phyloP scores from a whole-genome alignment of 1,284 basidiomycete species.

The Anthracocystis walkeri region DNA sequence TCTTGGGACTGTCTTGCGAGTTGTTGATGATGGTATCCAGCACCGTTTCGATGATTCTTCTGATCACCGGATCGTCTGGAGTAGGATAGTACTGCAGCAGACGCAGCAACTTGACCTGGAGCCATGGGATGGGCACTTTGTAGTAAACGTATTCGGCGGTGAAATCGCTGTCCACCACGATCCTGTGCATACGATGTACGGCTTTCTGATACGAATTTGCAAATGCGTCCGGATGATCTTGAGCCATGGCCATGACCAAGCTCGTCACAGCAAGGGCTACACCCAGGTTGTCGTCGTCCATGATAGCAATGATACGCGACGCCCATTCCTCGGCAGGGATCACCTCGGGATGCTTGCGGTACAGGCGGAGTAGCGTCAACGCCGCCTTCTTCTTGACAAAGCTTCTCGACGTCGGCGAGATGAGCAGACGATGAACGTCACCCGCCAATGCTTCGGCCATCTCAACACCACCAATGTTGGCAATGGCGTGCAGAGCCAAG shows the following conservation, averaged over 20 bases:
- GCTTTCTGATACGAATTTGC: constrained; percentile 93
- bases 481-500: constrained; percentile 95
- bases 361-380: constrained; percentile 88
- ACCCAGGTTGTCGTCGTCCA: constrained; percentile 90
- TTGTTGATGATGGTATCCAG: constrained; percentile 91
- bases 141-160: constrained; percentile 93
- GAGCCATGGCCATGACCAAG: constrained; percentile 92
- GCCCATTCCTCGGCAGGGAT: constrained; percentile 96
- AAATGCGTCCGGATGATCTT: constrained; percentile 90
- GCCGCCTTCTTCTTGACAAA: constrained; percentile 99
- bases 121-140: constrained; percentile 96
- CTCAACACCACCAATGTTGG: constrained; percentile 95
- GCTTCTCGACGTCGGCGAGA: constrained; percentile 92
- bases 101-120: constrained; percentile 94
- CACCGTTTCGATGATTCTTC: constrained; percentile 82
- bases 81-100: constrained; percentile 95
- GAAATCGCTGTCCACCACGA: constrained; percentile 89
- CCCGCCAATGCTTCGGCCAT: constrained; percentile 96
- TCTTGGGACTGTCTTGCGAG: constrained; percentile 91
- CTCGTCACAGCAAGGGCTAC: constrained; percentile 94
- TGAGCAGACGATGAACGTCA: constrained; percentile 92
- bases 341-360: constrained; percentile 94
- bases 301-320: constrained; percentile 88
- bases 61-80: constrained; percentile 85
- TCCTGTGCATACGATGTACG: constrained; percentile 85